Percentiles rank a stretch among this genome's conserved stretches.
phyloP scores from a whole-genome alignment of 2,329 filamentous ascomycete genomes.

The Stagonosporopsis chrysanthemi region DNA sequence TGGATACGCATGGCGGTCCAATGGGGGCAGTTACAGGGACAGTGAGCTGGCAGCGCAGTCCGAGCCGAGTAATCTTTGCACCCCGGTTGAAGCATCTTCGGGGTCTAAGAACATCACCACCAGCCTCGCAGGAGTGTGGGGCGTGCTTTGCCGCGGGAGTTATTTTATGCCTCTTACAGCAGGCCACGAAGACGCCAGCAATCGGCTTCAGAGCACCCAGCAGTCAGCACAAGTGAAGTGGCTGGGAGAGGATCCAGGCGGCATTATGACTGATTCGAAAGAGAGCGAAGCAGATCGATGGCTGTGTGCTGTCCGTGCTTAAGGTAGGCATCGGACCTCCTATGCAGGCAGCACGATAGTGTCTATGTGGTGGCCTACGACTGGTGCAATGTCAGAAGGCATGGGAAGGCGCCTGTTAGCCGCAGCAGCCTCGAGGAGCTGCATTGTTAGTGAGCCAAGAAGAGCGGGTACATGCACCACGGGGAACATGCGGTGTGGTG shows the following conservation, averaged over 20 bases:
- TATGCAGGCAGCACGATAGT: conserved; percentile 37
- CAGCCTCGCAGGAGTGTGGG: conserved; percentile 37
- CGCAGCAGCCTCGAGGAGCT: conserved; percentile 32
- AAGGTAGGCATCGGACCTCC: conserved; percentile 32
- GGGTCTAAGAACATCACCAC: conserved; percentile 28
- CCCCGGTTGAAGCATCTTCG: conserved; percentile 38
- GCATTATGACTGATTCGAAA: conserved; percentile 21
- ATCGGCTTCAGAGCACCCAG: conserved; percentile 21
- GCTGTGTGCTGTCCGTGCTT: conserved; percentile 31
- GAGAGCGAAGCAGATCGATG: conserved; percentile 27
- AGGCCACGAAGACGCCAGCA: conserved; percentile 27
- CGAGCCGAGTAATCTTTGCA: conserved; percentile 46
- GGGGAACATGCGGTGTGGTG: conserved; percentile 16
- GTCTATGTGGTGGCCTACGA: conserved; percentile 44
- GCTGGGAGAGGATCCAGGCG: conserved; percentile 18
- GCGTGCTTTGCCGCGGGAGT: conserved; percentile 23
- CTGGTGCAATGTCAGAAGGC: conserved; percentile 37
- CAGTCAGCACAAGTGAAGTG: conserved; percentile 14
- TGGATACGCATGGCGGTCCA: conserved; percentile 37
- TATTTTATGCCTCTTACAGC: conserved; percentile 25
- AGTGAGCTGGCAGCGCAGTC: conserved; percentile 42
- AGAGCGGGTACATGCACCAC: conserved; percentile 18
- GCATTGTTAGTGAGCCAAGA: conserved; percentile 23
- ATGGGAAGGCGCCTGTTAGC: conserved; percentile 23
- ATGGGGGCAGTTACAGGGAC: conserved; percentile 39